Percentiles rank a stretch among this genome's conserved stretches.
These are phyloP conservation scores for Jacaranda copaia DNA, from an alignment of 257 asterid species.

Conservation along the genomic window DNA sequence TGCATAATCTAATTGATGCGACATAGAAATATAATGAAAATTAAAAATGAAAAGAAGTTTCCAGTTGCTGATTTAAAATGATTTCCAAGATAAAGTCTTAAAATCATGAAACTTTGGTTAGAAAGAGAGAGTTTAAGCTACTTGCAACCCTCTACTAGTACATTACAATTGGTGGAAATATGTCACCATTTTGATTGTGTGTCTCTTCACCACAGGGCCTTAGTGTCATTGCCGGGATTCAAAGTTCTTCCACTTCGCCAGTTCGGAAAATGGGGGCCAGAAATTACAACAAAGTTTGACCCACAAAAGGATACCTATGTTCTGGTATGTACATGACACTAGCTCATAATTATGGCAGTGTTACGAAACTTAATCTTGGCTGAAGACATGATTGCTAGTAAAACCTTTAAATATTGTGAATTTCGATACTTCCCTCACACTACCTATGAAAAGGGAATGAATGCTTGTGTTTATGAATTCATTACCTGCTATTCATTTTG, in stretches of 20 bases:
- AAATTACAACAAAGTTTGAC: conserved; percentile 70
- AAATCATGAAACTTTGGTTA: too few relatives aligned
- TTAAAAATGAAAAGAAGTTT: too few relatives aligned
- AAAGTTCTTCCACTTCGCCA: conserved; percentile 92
- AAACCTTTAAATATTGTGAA: conserved; percentile 4
- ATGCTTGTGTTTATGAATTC: conserved; percentile 11
- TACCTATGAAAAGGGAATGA: conserved; percentile 8
- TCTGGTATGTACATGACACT: conserved; percentile 57
- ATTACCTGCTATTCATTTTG: conserved; percentile 7
- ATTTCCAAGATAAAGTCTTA: too few relatives aligned
- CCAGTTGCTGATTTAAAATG: too few relatives aligned
- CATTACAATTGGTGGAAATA: conserved; percentile 22
- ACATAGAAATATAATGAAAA: too few relatives aligned
- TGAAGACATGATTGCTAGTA: background rate
- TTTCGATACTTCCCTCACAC: conserved; percentile 9
- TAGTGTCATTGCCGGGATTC: conserved; percentile 83
- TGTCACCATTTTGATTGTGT: conserved; percentile 12
- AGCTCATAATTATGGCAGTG: conserved; percentile 4
- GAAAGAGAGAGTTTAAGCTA: too few relatives aligned
- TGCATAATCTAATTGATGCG: conserved; percentile 17
- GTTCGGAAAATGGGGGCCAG: conserved; percentile 96
- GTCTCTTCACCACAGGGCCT: conserved; percentile 60
- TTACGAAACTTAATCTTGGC: conserved; percentile 26
- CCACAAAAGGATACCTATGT: conserved; percentile 90
- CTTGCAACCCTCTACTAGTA: background rate